phyloP scores from a whole-genome alignment of 306 rosid genomes.

The Sophora flavescens region DNA sequence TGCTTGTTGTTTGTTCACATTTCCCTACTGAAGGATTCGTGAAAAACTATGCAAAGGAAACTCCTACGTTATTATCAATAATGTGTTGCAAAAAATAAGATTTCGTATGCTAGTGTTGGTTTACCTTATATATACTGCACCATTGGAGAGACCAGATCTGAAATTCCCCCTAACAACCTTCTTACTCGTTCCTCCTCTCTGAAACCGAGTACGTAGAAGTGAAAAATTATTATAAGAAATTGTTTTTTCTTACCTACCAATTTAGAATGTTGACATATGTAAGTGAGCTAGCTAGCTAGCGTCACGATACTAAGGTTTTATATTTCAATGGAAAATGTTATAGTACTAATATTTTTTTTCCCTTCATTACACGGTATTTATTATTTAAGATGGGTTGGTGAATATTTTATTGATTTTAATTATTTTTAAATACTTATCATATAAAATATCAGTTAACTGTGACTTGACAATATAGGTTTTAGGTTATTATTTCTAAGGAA shows the following conservation, averaged over 20 bases:
- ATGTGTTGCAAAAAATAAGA: constrained; percentile 3
- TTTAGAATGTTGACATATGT: neutral
- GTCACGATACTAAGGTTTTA: neutral
- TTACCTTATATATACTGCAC: neutral
- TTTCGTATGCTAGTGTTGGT: neutral
- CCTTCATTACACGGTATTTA: too few species aligned
- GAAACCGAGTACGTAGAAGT: constrained; percentile 2
- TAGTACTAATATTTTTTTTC: too few species aligned
- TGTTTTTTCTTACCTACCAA: neutral
- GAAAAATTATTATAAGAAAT: neutral
- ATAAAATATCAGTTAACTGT: neutral
- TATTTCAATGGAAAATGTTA: neutral
- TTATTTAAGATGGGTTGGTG: too few species aligned
- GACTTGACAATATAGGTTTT: constrained; percentile 7
- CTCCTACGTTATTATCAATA: neutral
- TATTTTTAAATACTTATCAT: too few species aligned
- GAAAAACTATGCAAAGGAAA: constrained; percentile 9
- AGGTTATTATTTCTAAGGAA: constrained; percentile 4
- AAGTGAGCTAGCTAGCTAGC: neutral
- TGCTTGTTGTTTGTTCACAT: neutral
- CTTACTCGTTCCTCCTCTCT: neutral
- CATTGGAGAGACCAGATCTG: neutral
- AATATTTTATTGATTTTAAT: too few species aligned
- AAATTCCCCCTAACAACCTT: neutral
- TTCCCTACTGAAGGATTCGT: neutral